Evolutionary conservation across 441 rosid species (phyloP).

Genomic region (Brassica hybrid): DNA sequence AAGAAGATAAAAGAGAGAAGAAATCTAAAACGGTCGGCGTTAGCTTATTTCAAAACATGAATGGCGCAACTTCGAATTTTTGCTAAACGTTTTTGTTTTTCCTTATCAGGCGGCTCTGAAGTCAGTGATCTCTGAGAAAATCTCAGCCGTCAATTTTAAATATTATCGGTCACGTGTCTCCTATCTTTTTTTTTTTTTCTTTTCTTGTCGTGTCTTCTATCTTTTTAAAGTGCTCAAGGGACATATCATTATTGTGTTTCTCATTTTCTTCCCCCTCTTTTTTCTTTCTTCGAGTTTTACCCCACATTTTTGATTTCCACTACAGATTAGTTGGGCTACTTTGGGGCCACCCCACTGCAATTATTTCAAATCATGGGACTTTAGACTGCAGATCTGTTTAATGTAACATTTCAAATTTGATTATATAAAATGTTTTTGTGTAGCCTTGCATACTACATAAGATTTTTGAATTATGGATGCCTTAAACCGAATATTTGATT

Average conservation of each 20-base stretch:
- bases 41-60: slow-evolving; percentile 21
- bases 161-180: slow-evolving; percentile 1
- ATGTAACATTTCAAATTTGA: not conserved
- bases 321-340: not conserved
- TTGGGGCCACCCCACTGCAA: slow-evolving; percentile 19
- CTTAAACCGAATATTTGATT: not conserved
- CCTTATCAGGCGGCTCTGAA: slow-evolving; percentile 3
- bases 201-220: not conserved
- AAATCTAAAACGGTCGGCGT: slow-evolving; percentile 53
- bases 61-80: slow-evolving; percentile 39
- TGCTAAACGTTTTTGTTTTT: slow-evolving; percentile 22
- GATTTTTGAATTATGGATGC: not conserved
- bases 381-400: not conserved
- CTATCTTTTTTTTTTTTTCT: slow-evolving; percentile 29
- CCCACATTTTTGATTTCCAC: not conserved
- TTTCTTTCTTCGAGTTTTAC: not conserved
- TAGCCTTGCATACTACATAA: not conserved
- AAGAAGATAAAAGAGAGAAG: not conserved
- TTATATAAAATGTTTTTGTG: not conserved
- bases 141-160: slow-evolving; percentile 46
- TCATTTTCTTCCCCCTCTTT: not conserved
- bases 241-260: slow-evolving; percentile 36
- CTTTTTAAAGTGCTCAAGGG: slow-evolving; percentile 52
- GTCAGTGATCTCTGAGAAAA: slow-evolving; percentile 27
- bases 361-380: slow-evolving; percentile 22